A percentile compares a stretch with the other conserved stretches of the same genome.
Evolutionary conservation across 1,284 basidiomycete species (phyloP).

Genomic region (Porodaedalea pini): DNA sequence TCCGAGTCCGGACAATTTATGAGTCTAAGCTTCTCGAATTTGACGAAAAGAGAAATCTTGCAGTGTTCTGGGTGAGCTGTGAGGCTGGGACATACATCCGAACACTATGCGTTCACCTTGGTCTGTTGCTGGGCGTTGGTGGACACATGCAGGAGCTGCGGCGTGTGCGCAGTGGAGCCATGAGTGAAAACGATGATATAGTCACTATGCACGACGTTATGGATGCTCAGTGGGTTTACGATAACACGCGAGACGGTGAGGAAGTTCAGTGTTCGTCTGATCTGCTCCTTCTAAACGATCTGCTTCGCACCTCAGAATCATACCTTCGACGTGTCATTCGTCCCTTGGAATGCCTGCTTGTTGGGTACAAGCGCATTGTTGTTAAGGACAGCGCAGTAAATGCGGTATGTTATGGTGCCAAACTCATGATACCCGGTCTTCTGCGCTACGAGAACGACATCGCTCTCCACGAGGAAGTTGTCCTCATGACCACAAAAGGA

Average conservation of each 20-base stretch:
- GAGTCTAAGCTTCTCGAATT: slow-evolving; percentile 96
- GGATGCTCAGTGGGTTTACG: slow-evolving; percentile 98
- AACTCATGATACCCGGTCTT: slow-evolving; percentile 99
- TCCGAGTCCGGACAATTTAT: slow-evolving; percentile 97
- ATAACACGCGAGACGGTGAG: slow-evolving; percentile 96
- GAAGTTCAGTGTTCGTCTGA: slow-evolving; percentile 16
- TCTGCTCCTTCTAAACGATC: background rate
- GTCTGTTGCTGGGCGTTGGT: slow-evolving; percentile 92
- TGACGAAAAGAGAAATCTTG: slow-evolving; percentile 96
- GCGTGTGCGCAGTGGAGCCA: slow-evolving; percentile 91
- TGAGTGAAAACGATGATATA: slow-evolving; percentile 97
- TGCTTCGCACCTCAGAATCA: slow-evolving; percentile 65
- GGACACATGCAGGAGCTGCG: slow-evolving; percentile 99
- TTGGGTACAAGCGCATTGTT: slow-evolving; percentile 98
- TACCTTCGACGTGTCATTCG: slow-evolving; percentile 95
- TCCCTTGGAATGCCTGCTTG: slow-evolving; percentile 90
- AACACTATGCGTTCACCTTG: slow-evolving; percentile 96
- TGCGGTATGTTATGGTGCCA: slow-evolving; percentile 98
- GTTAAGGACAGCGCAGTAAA: slow-evolving; percentile 99
- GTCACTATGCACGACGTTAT: slow-evolving; percentile 99
- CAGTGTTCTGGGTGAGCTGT: slow-evolving; percentile 98
- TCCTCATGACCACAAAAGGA: slow-evolving; percentile 99
- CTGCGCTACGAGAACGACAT: slow-evolving; percentile 97
- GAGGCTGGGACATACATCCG: slow-evolving; percentile 99
- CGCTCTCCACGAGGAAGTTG: slow-evolving; percentile 93